A percentile compares a stretch with the other conserved stretches of the same genome.
Conservation (phyloP, 108 stramenopile species). For the Fragilariopsis cylindrus region DNA sequence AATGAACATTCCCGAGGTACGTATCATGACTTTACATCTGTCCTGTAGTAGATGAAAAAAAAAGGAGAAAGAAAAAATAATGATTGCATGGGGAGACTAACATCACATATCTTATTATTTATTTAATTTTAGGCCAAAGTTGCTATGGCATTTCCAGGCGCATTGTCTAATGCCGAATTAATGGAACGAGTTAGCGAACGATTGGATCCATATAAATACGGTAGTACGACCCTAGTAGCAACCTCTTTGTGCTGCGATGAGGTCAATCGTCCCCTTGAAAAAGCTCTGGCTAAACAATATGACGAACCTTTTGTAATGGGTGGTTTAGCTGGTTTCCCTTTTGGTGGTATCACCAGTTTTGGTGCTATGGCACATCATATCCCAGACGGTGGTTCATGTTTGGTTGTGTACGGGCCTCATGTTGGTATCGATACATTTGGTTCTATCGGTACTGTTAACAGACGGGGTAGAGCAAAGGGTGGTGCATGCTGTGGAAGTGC, state of each 20-base stretch:
- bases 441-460: constrained; percentile 57
- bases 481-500: constrained; percentile 65
- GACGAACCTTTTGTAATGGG: constrained; percentile 62
- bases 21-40: constrained; percentile 9
- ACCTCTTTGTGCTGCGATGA: constrained; percentile 71
- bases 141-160: constrained; percentile 34
- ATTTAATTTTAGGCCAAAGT: constrained; percentile 33
- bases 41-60: not conserved
- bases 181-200: constrained; percentile 17
- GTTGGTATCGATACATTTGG: constrained; percentile 60
- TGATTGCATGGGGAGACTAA: not conserved
- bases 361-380: constrained; percentile 74
- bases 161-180: constrained; percentile 46
- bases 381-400: constrained; percentile 58
- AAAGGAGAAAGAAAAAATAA: not conserved
- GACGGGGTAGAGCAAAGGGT: constrained; percentile 47
- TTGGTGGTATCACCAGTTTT: constrained; percentile 66
- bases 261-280: constrained; percentile 57
- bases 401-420: constrained; percentile 67
- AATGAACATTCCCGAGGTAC: constrained; percentile 29
- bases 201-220: constrained; percentile 37
- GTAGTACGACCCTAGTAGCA: constrained; percentile 35
- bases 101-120: not conserved
- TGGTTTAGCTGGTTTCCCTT: constrained; percentile 72
- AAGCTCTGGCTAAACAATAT: constrained; percentile 40